Evolutionary conservation across 2,329 filamentous ascomycete species (phyloP).

Genomic region (Pseudogymnoascus sp.): DNA sequence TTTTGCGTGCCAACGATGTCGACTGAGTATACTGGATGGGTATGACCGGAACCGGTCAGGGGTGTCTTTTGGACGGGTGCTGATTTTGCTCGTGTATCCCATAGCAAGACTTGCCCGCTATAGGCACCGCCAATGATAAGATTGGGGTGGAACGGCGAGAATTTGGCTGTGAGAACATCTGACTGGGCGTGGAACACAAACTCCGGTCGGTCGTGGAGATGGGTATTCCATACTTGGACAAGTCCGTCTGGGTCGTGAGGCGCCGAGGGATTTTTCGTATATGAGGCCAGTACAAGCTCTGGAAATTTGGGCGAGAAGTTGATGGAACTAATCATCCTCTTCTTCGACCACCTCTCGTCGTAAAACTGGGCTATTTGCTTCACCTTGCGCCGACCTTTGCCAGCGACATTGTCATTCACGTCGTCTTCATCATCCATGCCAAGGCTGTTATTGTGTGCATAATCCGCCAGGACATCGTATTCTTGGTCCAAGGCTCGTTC

Average conservation of each 20-base stretch:
- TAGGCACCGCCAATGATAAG: slow-evolving; percentile 94
- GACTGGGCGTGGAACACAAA: slow-evolving; percentile 96
- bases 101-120: slow-evolving; percentile 90
- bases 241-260: slow-evolving; percentile 90
- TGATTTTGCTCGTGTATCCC: slow-evolving; percentile 89
- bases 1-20: slow-evolving; percentile 97
- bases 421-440: slow-evolving; percentile 78
- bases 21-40: slow-evolving; percentile 91
- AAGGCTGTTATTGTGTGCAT: slow-evolving; percentile 68
- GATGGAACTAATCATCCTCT: slow-evolving; percentile 92
- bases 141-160: slow-evolving; percentile 97
- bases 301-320: slow-evolving; percentile 95
- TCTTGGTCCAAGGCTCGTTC: slow-evolving; percentile 92
- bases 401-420: slow-evolving; percentile 60
- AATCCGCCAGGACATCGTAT: slow-evolving; percentile 93
- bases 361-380: slow-evolving; percentile 91
- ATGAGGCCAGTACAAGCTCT: slow-evolving; percentile 85
- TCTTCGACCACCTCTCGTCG: slow-evolving; percentile 93
- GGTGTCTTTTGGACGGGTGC: slow-evolving; percentile 93
- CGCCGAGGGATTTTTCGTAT: slow-evolving; percentile 94
- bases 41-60: slow-evolving; percentile 88
- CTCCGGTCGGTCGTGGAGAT: slow-evolving; percentile 89
- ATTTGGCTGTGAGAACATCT: slow-evolving; percentile 90
- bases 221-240: slow-evolving; percentile 94
- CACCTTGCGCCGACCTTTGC: slow-evolving; percentile 65